A percentile compares a stretch with the other conserved stretches of the same genome.
Conservation (phyloP, 345 rosid genomes). For the Eucalyptus virginea region DNA sequence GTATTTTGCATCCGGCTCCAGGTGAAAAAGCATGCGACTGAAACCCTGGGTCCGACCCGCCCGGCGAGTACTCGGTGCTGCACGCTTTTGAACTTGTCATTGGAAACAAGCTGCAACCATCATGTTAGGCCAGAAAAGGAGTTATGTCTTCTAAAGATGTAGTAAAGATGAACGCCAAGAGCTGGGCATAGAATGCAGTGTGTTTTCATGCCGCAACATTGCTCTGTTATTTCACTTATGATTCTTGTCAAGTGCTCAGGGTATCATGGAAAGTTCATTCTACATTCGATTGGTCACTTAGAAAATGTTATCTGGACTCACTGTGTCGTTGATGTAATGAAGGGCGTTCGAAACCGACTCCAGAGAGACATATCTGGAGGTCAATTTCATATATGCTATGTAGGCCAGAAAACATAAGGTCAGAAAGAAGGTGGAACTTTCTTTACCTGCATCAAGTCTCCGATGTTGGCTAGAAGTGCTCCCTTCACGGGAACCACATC, state of each 20-base stretch:
- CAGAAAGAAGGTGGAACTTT: conserved; percentile 8
- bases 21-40: background rate
- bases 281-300: background rate
- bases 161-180: background rate
- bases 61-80: background rate
- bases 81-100: background rate
- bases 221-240: background rate
- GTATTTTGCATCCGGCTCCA: background rate
- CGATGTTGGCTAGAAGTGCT: conserved; percentile 32
- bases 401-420: conserved; percentile 4
- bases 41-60: background rate
- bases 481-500: conserved; percentile 23
- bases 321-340: background rate
- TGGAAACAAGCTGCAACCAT: background rate
- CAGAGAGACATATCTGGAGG: background rate
- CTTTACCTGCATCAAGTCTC: conserved; percentile 40
- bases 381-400: background rate
- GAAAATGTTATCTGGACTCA: background rate
- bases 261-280: background rate
- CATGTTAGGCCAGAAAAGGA: background rate
- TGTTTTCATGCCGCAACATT: background rate
- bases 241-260: background rate
- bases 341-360: background rate
- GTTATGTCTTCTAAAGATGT: background rate
- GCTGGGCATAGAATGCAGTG: background rate